Base-by-base conservation (phyloP, 2,329 filamentous ascomycete genomes). In the Lasiodiplodia sp. region DNA sequence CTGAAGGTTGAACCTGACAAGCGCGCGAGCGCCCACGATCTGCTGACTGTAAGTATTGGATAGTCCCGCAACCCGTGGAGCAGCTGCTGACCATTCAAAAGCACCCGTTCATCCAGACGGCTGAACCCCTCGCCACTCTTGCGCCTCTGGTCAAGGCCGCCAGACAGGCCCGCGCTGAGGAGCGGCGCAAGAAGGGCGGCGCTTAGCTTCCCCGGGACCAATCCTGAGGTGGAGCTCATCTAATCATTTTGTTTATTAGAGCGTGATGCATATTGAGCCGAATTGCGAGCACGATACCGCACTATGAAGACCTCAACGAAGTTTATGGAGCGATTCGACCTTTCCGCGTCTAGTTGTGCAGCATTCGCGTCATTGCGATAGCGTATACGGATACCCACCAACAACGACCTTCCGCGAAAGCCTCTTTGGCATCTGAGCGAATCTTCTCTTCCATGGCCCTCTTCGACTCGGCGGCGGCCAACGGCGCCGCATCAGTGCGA, bases 1-100 rank as follows among this genome's bases (percentile, higher is more conserved):
- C 86, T 99, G 67, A 97, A 96, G 85, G 96, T 99, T 6, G 96
- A 98, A 77, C 95, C 96, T 1, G 96, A 98, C 83, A 97, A 97
- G 88, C 87, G 96, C 81, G 94, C 94, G 49, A 97, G 93, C 77
- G 96, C 96, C 44, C 93, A 97, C 81, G 95, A 98, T 84, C 83
- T 99, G 70, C 85, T 99, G 74, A 90, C 92, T 83, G 96, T 98
- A 87, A 83, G 92, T 25, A 10, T 44, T 25, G 23, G 8, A 25
- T 2, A 3, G 28, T 70, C 25, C 2, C 14, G 4, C 11, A 16
- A 25, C 7, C 6, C 8, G 25, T 40, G 31, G 10, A 18, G 12
- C 23, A n/a, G 23, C 5, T 66, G n/a, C 64, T 68, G n/a, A 63
- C 37, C 23, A 5, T 21, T 25, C 10, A 68, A 6, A 71, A 82